These are phyloP conservation scores for Hibiscus trionum DNA, from an alignment of 345 rosid genomes.

Conservation along the genomic window DNA sequence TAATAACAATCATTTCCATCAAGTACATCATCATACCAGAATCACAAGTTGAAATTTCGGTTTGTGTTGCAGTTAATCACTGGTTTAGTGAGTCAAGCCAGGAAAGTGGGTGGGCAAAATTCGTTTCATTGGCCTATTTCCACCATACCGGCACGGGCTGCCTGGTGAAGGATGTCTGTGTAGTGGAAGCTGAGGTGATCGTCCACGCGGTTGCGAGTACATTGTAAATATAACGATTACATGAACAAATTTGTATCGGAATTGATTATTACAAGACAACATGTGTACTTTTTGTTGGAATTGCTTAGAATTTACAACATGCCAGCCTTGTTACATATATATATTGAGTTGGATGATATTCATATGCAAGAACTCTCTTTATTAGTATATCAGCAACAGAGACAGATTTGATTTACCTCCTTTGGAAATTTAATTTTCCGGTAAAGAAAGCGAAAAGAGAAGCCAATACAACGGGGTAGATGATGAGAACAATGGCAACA, in stretches of 20 bases:
- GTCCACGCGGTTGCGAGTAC: constrained; percentile 23
- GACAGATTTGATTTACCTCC: not conserved
- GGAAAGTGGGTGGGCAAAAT: constrained; percentile 27
- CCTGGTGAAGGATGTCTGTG: constrained; percentile 22
- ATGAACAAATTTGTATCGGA: not conserved
- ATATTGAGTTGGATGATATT: not conserved
- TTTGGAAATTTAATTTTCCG: constrained; percentile 1
- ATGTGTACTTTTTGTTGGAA: not conserved
- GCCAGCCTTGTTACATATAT: not conserved
- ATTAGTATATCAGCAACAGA: not conserved
- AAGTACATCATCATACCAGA: not conserved
- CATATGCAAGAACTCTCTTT: not conserved
- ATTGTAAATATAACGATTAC: not conserved
- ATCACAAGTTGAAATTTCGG: not conserved
- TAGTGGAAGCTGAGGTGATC: constrained; percentile 33
- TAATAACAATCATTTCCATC: not conserved
- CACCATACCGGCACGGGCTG: constrained; percentile 7
- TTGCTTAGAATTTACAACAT: not conserved
- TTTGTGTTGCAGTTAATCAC: constrained; percentile 19
- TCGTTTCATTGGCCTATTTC: constrained; percentile 16
- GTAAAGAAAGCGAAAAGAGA: not conserved
- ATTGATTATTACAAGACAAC: not conserved
- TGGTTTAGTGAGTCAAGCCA: constrained; percentile 26
- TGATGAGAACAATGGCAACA: not conserved
- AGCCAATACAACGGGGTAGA: not conserved